These are phyloP conservation scores for Yamadazyma nakazawae DNA, from an alignment of 805 yeast genomes.

Conservation along the genomic window DNA sequence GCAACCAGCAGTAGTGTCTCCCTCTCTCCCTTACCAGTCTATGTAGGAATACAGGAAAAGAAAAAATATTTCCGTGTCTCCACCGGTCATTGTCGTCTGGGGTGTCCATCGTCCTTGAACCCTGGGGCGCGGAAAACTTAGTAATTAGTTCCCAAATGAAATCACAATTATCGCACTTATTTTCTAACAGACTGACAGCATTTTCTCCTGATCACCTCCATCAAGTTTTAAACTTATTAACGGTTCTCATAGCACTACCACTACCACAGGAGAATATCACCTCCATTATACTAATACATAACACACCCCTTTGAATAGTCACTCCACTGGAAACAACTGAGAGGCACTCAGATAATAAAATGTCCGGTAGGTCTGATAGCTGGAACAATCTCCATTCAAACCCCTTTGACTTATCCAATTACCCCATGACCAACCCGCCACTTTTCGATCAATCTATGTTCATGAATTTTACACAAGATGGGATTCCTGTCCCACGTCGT, in stretches of 20 bases:
- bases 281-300: too few species aligned
- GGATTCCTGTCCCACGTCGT: conserved; percentile 45
- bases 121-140: not conserved
- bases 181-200: too few species aligned
- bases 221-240: too few species aligned
- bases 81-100: not conserved
- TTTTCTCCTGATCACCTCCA: not conserved
- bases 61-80: not conserved
- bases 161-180: too few species aligned
- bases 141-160: too few species aligned
- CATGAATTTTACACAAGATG: conserved; percentile 29
- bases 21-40: too few species aligned
- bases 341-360: not conserved
- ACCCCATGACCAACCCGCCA: conserved; percentile 48
- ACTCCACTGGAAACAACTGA: too few species aligned
- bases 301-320: too few species aligned
- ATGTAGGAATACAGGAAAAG: too few species aligned
- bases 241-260: too few species aligned
- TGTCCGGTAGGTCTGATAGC: conserved; percentile 3
- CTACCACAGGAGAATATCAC: too few species aligned
- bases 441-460: conserved; percentile 42
- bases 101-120: not conserved
- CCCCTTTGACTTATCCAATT: conserved; percentile 37
- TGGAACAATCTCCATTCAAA: conserved; percentile 18
- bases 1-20: too few species aligned